Base-by-base conservation (phyloP, 345 rosid species). In the Syzygium aromaticum region DNA sequence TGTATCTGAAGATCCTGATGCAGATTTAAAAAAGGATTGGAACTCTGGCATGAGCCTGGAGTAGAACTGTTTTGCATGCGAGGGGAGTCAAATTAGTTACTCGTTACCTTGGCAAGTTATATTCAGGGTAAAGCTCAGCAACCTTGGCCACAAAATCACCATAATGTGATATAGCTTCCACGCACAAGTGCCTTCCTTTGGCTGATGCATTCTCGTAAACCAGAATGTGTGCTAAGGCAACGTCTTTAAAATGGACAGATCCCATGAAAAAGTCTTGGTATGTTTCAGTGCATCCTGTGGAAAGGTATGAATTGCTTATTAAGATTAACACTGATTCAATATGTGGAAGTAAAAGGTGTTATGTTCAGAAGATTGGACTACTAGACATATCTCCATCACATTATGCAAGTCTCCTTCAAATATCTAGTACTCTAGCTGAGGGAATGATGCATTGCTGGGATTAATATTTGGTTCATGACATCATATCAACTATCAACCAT, bases 121-220 rank as follows among this genome's bases (percentile, higher is more conserved):
- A 96, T 88, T 95, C 96, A 14, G 99, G 99, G 92, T 95, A 98
- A 86, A 98, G 94, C 80, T 98, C 96, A 73, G 98, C 98, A 54
- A 95, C 98, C 91, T 95, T 95, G 88, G 98, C 98, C 30, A 49
- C 98, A 43, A 96, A 92, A 88, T 98, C 99, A 33, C 99, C 98
- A 87, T 95, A 98, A 90, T 95, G 99, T 88, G 99, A 92, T 88
- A 94, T 94, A 51, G 98, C 96, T 88, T 96, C 99, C 23, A 95
- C 95, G 85, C 98, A 95, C 90, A 95, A 28, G 91, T 98, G 98
- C 87, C 99, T 94, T 88, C 99, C 99, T 63, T 90, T 89, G 1
- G 99, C 96, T 59, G 94, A 87, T 91, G 92, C 90, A 86, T 95
- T 95, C 92, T 98, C 99, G 16, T 95, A 98, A 21, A 95, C 96